Evolutionary conservation across 129 eudicot species (phyloP).

Genomic region (Kitagawia praeruptora): DNA sequence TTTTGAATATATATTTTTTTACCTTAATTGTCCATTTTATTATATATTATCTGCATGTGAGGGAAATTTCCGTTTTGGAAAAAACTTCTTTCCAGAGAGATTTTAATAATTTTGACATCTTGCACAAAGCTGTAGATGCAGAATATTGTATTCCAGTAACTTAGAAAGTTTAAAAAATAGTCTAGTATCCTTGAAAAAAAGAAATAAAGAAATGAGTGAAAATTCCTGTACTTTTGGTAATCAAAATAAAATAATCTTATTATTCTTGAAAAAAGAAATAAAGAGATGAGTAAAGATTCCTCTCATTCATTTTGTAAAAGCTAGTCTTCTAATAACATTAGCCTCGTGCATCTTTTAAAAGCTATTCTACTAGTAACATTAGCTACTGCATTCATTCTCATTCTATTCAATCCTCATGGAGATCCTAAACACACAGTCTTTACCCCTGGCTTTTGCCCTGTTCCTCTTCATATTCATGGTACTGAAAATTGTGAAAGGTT

Average conservation of each 20-base stretch:
- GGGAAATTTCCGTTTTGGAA: no score
- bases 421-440: not conserved
- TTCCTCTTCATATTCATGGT: slow-evolving; percentile 23
- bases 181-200: not conserved
- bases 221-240: no score
- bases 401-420: slow-evolving; percentile 6
- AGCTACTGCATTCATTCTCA: not conserved
- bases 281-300: not conserved
- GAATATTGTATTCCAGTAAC: not conserved
- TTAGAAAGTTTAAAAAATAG: no score
- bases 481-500: slow-evolving; percentile 3
- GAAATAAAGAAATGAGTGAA: not conserved
- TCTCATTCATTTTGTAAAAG: not conserved
- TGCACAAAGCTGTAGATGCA: not conserved
- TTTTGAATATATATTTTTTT: no score
- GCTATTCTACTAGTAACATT: not conserved
- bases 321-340: not conserved
- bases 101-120: no score
- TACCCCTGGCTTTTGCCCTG: slow-evolving; percentile 12
- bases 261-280: no score
- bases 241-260: no score
- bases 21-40: no score
- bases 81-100: no score
- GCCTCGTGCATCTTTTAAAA: not conserved
- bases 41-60: no score